phyloP scores from a whole-genome alignment of 495 filamentous ascomycete species.

The Aspergillus carlsbadensis region DNA sequence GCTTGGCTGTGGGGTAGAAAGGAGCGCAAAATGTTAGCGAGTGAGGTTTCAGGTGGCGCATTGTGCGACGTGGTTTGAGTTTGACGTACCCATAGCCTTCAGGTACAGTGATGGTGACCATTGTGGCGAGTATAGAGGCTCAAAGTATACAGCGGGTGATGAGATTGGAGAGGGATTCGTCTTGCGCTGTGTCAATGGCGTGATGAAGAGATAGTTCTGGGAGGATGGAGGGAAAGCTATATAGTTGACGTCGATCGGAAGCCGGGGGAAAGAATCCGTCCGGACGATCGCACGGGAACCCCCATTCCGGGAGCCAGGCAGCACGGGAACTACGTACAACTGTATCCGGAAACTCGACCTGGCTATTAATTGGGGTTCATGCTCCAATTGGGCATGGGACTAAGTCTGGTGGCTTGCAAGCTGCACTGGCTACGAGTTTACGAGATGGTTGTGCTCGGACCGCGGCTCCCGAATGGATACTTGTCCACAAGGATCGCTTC shows the following conservation, averaged over 20 bases:
- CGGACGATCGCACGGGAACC: constrained; percentile 1
- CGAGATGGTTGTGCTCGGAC: background rate
- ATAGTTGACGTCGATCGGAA: constrained; percentile 9
- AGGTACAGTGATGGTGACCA: constrained; percentile 44
- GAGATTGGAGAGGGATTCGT: background rate
- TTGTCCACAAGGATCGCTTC: background rate
- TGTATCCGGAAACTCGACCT: background rate
- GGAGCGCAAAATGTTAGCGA: background rate
- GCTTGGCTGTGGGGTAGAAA: constrained; percentile 43
- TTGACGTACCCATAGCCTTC: constrained; percentile 49
- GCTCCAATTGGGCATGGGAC: too few relatives aligned
- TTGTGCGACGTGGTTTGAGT: background rate
- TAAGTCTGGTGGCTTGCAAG: too few relatives aligned
- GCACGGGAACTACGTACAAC: background rate
- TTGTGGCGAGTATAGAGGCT: constrained; percentile 20
- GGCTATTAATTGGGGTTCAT: background rate
- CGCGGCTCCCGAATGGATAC: background rate
- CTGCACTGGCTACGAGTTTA: too few relatives aligned
- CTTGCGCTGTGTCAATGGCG: background rate
- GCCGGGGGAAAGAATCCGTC: constrained; percentile 6
- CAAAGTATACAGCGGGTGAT: background rate
- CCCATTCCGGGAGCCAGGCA: constrained; percentile 8
- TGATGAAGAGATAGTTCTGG: background rate
- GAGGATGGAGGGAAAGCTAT: background rate
- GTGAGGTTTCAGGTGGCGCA: background rate